These are phyloP conservation scores for Trichophyton equinum DNA, from an alignment of 2,329 filamentous ascomycete species.

Conservation along the genomic window DNA sequence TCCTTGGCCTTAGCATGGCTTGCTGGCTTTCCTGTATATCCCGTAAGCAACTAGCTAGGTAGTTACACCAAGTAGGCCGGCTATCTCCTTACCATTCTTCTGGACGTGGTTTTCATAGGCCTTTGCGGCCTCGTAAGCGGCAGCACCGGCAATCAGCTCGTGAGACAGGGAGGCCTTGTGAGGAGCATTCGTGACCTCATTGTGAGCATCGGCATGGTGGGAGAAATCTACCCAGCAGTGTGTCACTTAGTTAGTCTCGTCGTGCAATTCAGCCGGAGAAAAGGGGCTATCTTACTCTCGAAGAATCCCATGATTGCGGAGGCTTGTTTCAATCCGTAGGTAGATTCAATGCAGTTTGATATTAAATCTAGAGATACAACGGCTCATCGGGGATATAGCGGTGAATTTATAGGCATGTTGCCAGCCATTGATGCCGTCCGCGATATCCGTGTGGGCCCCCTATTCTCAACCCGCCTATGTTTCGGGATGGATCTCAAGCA, in stretches of 20 bases:
- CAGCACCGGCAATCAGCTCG: conserved; percentile 63
- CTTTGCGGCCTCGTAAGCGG: conserved; percentile 69
- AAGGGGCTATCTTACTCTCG: neutral
- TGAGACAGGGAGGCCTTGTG: conserved; percentile 56
- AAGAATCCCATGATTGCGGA: neutral
- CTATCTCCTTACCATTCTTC: conserved; percentile 43
- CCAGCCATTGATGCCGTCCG: neutral
- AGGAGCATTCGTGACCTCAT: conserved; percentile 38
- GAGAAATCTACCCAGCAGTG: neutral
- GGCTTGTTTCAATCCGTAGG: neutral
- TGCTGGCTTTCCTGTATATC: conserved; percentile 48
- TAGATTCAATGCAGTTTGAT: neutral
- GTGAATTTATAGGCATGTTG: neutral
- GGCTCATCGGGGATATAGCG: neutral
- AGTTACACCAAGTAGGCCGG: neutral
- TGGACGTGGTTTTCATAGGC: conserved; percentile 63
- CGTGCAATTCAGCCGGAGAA: neutral
- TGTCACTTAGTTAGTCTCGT: neutral
- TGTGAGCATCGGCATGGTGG: conserved; percentile 24
- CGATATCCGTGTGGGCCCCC: neutral
- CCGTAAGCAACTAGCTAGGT: neutral
- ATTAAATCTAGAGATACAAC: neutral
- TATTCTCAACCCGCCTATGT: neutral
- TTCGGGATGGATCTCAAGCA: neutral
- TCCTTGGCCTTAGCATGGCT: conserved; percentile 66